These are phyloP conservation scores for Globisporangium apiculatum DNA, from an alignment of 352 stramenopile genomes.

Conservation along the genomic window DNA sequence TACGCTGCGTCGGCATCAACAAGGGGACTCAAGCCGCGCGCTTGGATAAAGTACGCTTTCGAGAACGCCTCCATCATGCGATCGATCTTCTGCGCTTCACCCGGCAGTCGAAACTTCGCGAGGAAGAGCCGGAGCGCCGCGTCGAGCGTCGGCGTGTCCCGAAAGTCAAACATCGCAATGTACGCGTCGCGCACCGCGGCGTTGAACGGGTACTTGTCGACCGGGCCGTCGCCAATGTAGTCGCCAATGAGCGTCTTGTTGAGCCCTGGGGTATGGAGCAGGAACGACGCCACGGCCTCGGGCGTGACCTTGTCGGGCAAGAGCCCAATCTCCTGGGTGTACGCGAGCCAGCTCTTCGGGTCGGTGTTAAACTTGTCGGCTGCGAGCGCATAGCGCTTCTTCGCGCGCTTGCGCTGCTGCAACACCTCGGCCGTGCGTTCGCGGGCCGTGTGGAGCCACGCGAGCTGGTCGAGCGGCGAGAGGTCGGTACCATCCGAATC, in stretches of 20 bases:
- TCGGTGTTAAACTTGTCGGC: conserved; percentile 94
- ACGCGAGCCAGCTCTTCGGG: conserved; percentile 89
- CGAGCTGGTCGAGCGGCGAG: conserved; percentile 35
- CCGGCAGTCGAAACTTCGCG: conserved; percentile 93
- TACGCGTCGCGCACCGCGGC: conserved; percentile 77
- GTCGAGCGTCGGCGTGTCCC: conserved; percentile 77
- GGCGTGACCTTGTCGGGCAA: conserved; percentile 81
- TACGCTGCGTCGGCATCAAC: conserved; percentile 91
- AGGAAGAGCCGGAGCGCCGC: conserved; percentile 92
- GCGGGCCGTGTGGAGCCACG: conserved; percentile 77
- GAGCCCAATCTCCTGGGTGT: conserved; percentile 81
- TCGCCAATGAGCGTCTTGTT: conserved; percentile 95
- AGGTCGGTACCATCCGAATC: conserved; percentile 45
- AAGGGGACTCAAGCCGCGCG: conserved; percentile 44
- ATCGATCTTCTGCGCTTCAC: conserved; percentile 98
- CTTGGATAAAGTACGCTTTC: conserved; percentile 86
- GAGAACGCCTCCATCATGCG: conserved; percentile 96
- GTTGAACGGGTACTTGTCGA: conserved; percentile 96
- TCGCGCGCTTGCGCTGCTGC: conserved; percentile 89
- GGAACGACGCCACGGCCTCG: conserved; percentile 87
- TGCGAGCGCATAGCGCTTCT: conserved; percentile 86
- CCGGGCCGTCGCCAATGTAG: conserved; percentile 93
- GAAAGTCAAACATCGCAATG: conserved; percentile 94
- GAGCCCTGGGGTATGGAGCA: conserved; percentile 90
- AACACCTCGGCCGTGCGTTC: conserved; percentile 85